Evolutionary conservation across 2,329 filamentous ascomycete species (phyloP), one percentile per base, ranked within the genome.

Genomic region (Mycosphaerella sp.): DNA sequence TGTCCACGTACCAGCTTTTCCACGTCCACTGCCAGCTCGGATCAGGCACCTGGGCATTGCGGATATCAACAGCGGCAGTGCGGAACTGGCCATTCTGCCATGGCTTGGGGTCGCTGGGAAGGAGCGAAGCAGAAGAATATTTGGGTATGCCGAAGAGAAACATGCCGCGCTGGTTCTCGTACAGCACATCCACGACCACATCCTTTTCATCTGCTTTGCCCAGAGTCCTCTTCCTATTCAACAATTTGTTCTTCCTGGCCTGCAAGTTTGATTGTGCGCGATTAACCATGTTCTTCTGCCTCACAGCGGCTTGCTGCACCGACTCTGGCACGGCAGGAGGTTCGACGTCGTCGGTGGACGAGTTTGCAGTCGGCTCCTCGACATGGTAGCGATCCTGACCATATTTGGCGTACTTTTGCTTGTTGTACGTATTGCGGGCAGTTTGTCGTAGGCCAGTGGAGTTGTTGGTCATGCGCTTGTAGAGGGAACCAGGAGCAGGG

Each of bases 21-120:
- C 82, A 86, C 8, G 76, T 82, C 93, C 93, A 98, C 66, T 88
- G 83, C 93, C 93, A 98, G 56, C 85, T 88, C 5, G 93, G 93
- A 66, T 98, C 93, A 0, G 93, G 93, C 1, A 95, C 81, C 68
- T 96, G 90, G 0, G 91, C 89, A 54, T 89, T 96, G 53, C 84
- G 80, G 56, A 91, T 94, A 65, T 84, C 78, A 59, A 85, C 81
- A 5, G 81, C 74, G 44, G 79, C 82, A 12, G 77, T 73, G 53
- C 76, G 76, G 57, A 77, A 71, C 40, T 74, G 70, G 14, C 69
- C 70, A 59, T 69, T 95, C 44, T 90, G 88, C 93, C 93, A 98
- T 0, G 89, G 77, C 6, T 86, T 71, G 0, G 90, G 89, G 64
- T 98, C 93, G 43, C 95, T 79, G 54, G 87, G 86, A 32, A 95